Evolutionary conservation across 805 yeast genomes (phyloP).

Genomic region (Yarrowia sp.): DNA sequence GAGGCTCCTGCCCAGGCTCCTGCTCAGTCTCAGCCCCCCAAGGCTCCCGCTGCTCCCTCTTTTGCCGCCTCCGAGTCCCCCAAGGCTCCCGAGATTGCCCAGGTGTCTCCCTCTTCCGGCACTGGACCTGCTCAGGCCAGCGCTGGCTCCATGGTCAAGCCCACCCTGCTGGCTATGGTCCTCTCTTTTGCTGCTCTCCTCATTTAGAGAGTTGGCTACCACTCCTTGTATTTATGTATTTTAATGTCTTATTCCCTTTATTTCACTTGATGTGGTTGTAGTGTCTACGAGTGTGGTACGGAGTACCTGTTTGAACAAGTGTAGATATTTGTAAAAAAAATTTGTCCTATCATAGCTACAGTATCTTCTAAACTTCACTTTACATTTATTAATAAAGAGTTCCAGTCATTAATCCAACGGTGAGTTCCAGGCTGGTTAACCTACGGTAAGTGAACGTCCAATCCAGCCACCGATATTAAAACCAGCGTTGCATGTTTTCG

Average conservation of each 20-base stretch:
- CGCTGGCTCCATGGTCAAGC: neutral
- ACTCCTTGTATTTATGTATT: constrained; percentile 7
- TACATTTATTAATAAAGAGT: too few relatives aligned
- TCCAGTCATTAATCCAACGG: too few relatives aligned
- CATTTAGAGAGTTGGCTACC: neutral
- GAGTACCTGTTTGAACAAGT: too few relatives aligned
- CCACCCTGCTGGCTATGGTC: neutral
- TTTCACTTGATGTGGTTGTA: neutral
- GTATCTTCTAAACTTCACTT: too few relatives aligned
- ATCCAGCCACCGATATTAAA: too few relatives aligned
- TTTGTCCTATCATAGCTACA: too few relatives aligned
- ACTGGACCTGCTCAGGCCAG: neutral
- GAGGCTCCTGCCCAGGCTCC: neutral
- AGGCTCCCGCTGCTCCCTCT: neutral
- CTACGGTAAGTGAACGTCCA: too few relatives aligned
- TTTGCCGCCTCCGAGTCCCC: neutral
- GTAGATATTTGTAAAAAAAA: too few relatives aligned
- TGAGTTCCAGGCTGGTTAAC: too few relatives aligned
- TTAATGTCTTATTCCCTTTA: neutral
- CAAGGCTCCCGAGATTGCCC: neutral
- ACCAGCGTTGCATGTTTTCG: too few relatives aligned
- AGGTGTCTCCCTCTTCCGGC: neutral
- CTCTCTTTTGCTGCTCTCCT: constrained; percentile 1
- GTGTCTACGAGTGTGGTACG: too few relatives aligned
- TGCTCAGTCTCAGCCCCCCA: neutral